Evolutionary conservation across 1,284 basidiomycete genomes (phyloP).

Genomic region (Ganoderma lucidum): DNA sequence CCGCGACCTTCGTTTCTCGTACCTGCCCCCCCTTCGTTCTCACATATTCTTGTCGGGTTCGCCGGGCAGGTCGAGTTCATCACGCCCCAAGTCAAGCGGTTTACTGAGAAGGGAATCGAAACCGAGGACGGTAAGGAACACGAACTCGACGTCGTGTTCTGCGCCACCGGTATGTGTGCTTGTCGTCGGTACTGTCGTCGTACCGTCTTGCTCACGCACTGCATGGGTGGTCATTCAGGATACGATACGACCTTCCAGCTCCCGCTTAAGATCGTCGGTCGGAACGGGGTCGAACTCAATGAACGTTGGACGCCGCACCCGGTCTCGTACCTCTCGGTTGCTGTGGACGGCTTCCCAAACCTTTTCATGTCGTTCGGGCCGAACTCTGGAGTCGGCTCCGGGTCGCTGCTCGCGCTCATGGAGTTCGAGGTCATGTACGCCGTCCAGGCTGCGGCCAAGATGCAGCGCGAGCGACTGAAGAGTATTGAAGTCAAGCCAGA

Average conservation of each 20-base stretch:
- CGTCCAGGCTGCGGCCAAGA: constrained; percentile 57
- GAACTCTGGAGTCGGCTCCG: constrained; percentile 60
- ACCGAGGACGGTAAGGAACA: constrained; percentile 59
- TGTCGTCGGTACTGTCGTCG: neutral
- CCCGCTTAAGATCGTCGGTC: constrained; percentile 61
- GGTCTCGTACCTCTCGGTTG: constrained; percentile 59
- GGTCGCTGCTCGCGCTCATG: constrained; percentile 61
- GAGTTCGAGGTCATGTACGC: constrained; percentile 66
- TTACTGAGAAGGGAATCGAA: constrained; percentile 63
- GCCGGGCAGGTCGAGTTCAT: constrained; percentile 59
- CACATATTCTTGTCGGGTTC: neutral
- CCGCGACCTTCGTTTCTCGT: neutral
- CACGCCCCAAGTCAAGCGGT: constrained; percentile 54
- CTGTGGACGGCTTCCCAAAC: constrained; percentile 69
- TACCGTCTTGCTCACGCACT: neutral
- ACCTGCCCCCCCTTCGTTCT: neutral
- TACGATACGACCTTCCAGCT: constrained; percentile 62
- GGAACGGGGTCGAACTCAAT: constrained; percentile 54
- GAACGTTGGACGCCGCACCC: constrained; percentile 63
- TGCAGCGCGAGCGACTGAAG: constrained; percentile 66
- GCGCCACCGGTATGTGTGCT: constrained; percentile 37
- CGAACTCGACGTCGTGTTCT: constrained; percentile 62
- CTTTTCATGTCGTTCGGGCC: constrained; percentile 65
- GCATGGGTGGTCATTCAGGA: constrained; percentile 37
- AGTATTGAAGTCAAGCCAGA: constrained; percentile 46